Base-by-base conservation (phyloP, 148 eudicot species). In the Tetragonia tetragonoides region DNA sequence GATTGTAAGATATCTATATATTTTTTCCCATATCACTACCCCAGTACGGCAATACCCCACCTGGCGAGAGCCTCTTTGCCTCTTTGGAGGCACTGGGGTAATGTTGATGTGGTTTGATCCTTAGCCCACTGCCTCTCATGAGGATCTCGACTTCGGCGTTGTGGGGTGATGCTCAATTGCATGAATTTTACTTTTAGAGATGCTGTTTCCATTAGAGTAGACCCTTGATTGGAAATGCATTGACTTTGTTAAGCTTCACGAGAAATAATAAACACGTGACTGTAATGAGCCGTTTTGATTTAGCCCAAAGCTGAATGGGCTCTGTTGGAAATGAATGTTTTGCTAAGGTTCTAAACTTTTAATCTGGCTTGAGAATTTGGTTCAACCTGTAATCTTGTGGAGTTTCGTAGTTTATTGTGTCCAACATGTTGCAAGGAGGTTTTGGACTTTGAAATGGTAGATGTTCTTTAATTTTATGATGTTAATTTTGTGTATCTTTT, bases 341-440 rank as follows among this genome's bases (percentile, higher is more conserved):
- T 28, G 53, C 8, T 21, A 40, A 40, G 51, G 39, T 37, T 40
- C 3, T 28, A 28, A 28, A 28, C 34, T 28, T n/a, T n/a, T 21
- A 18, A 14, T 44, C 18, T 21, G 68, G 46, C 37, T 44, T 3
- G n/a, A 34, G n/a, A 41, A 23, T 23, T 40, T 51, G 72, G 54
- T 60, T 65, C 41, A 64, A 24, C 66, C 77, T 79, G 17, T 49
- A 12, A 54, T 65, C 53, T 38, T 73, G 66, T 15, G 28, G 41
- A 7, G 42, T 37, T 56, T 61, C 15, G 0, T 61, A 61, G 23
- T 5, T 42, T 74, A 21, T 51, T 62, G 6, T 74, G 68, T 61
- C 23, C 12, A 59, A 18, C 16, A 6, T 74, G 40, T 40, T 24
- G 17, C 56, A n/a, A 1, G 9, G 75, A 28, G 51, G 1, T n/a